Base-by-base conservation (phyloP, 1,284 basidiomycete genomes). In the Phylloboletellus chloephorus region DNA sequence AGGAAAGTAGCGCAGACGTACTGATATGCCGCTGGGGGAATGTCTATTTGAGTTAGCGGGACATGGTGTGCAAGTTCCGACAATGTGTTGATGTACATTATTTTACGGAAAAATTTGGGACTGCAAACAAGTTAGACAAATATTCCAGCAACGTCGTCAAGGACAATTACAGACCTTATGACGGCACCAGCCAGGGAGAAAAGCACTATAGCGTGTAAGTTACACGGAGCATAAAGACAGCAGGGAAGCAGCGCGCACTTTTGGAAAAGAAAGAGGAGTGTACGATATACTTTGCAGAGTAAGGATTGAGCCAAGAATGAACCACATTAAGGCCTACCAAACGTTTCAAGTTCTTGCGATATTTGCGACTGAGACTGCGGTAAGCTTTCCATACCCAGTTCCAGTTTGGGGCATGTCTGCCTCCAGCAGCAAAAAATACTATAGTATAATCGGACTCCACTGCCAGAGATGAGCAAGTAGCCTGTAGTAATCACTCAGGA, bases 381-480 rank as follows among this genome's bases (percentile, higher is more conserved):
- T 91, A 90, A 2, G 87, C 84, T 54, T 88, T 88, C 88, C 88
- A 91, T 22, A 91, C 75, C 88, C 88, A 92, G 49, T 82, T 88
- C 88, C 88, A 90, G 25, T 76, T 74, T 7, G 88, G 88, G 2
- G 79, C 75, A 63, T 89, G 68, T 48, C 68, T 72, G 2, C 77
- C 78, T n/a, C 86, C 88, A 2, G 86, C 82, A 20, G 88, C 85
- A 50, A 92, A 84, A 65, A 90, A 90, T 10, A 90, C 76, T 28
- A 91, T 78, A 1, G 84, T 84, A 54, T 92, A 92, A 64, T 91
- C 88, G 36, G 85, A 83, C 58, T 92, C 88, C 39, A 88, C 86
- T 88, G 43, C 3, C n/a, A 11, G 25, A 24, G 16, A 37, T 49
- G 20, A 52, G 32, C 20, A 13, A 15, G n/a, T 9, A 9, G 24